Percentiles rank a stretch among this genome's conserved stretches.
Conservation (phyloP, 1,284 basidiomycete genomes). For the Pholiota adiposa region DNA sequence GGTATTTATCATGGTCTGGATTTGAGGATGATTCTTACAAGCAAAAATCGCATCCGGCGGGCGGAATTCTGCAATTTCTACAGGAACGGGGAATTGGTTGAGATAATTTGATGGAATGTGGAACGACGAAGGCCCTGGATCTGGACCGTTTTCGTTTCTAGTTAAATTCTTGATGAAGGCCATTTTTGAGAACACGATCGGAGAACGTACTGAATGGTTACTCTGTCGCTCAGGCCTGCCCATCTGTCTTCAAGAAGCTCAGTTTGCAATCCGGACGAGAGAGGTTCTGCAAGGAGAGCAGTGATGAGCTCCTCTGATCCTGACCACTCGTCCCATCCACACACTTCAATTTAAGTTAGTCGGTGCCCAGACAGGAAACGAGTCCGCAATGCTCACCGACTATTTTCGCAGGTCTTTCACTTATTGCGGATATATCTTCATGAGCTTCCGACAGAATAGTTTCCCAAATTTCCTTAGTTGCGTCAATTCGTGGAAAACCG, state of each 20-base stretch:
- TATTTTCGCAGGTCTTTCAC: slow-evolving; percentile 40
- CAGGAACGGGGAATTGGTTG: slow-evolving; percentile 49
- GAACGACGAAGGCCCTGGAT: slow-evolving; percentile 20
- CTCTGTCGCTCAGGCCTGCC: slow-evolving; percentile 33
- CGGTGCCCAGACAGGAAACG: slow-evolving; percentile 11
- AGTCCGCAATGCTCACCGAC: slow-evolving; percentile 43
- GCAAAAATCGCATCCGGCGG: slow-evolving; percentile 25
- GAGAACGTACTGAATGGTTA: slow-evolving; percentile 46
- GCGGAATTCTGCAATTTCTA: slow-evolving; percentile 53
- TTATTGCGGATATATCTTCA: slow-evolving; percentile 29
- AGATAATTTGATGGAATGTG: slow-evolving; percentile 55
- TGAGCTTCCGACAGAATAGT: slow-evolving; percentile 28
- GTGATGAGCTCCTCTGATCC: slow-evolving; percentile 60
- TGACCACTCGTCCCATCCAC: slow-evolving; percentile 54
- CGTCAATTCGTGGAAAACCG: slow-evolving; percentile 11
- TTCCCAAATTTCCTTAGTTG: slow-evolving; percentile 27
- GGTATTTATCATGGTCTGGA: slow-evolving; percentile 19
- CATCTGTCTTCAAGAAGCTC: slow-evolving; percentile 49
- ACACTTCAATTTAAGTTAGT: slow-evolving; percentile 47
- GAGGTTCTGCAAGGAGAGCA: slow-evolving; percentile 70
- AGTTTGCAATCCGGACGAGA: slow-evolving; percentile 53
- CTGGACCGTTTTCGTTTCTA: slow-evolving; percentile 22
- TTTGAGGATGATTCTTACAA: slow-evolving; percentile 12
- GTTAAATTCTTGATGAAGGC: slow-evolving; percentile 2
- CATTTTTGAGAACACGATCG: neutral